Percentiles rank a stretch among this genome's conserved stretches.
phyloP scores from a whole-genome alignment of 495 filamentous ascomycete species.

The Aspergillus sclerotiicarbonarius region DNA sequence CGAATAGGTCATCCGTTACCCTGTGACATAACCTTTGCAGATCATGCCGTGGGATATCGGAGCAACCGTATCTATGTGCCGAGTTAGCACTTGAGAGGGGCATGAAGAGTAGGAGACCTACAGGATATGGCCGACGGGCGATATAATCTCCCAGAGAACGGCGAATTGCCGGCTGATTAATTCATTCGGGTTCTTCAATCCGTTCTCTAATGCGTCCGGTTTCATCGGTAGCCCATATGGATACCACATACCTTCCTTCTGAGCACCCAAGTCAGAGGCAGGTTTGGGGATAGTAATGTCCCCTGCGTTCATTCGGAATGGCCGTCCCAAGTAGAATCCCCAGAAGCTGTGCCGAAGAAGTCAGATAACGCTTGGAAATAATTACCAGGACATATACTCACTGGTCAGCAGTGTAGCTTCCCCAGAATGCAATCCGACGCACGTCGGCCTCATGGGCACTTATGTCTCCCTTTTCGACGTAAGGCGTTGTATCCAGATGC shows the following conservation, averaged over 20 bases:
- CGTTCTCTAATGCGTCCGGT: constrained; percentile 18
- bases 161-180: constrained; percentile 46
- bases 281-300: constrained; percentile 46
- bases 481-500: constrained; percentile 48
- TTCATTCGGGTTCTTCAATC: constrained; percentile 38
- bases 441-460: constrained; percentile 44
- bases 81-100: constrained; percentile 15
- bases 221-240: constrained; percentile 40
- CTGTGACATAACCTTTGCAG: constrained; percentile 44
- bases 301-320: constrained; percentile 47
- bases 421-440: constrained; percentile 48
- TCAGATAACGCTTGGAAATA: not conserved
- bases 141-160: constrained; percentile 49
- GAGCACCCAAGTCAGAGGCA: constrained; percentile 31
- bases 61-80: constrained; percentile 40
- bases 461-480: constrained; percentile 44
- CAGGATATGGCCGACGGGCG: constrained; percentile 49
- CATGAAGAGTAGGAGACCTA: constrained; percentile 19
- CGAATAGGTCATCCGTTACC: constrained; percentile 44
- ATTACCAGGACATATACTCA: constrained; percentile 21
- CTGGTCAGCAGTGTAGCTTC: constrained; percentile 51
- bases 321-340: constrained; percentile 49
- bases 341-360: constrained; percentile 34
- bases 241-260: constrained; percentile 41
- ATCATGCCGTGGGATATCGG: constrained; percentile 43